Conservation (phyloP, 441 rosid genomes). For the Pelargonium fulgidum region DNA sequence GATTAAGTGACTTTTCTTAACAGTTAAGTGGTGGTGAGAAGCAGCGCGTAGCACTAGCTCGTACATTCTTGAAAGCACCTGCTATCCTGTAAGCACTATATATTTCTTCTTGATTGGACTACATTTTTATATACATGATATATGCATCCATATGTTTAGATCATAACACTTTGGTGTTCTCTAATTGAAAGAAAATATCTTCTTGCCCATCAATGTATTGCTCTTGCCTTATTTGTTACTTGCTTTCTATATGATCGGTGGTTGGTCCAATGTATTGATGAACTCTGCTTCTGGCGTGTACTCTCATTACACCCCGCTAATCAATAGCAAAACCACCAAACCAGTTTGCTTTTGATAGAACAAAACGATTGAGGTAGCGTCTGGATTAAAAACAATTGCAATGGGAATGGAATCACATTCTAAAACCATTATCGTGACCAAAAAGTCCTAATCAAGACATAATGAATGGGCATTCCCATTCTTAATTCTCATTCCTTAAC, state of each 20-base stretch:
- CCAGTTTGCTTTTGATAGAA: neutral
- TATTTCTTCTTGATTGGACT: conserved; percentile 13
- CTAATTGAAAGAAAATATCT: neutral
- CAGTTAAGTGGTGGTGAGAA: conserved; percentile 99
- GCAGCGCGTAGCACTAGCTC: conserved; percentile 97
- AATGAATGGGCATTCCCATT: too few species aligned
- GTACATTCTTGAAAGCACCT: conserved; percentile 85
- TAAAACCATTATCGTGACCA: too few species aligned
- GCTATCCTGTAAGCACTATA: conserved; percentile 65
- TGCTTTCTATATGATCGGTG: neutral
- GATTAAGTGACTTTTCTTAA: conserved; percentile 16
- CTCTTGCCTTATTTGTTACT: neutral
- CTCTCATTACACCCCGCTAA: neutral
- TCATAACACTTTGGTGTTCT: too few species aligned
- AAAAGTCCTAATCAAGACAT: too few species aligned
- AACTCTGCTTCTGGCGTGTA: neutral
- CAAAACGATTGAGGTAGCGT: neutral
- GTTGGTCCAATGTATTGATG: neutral
- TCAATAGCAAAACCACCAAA: neutral
- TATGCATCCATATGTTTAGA: neutral
- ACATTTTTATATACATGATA: neutral
- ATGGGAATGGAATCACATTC: too few species aligned
- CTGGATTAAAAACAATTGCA: too few species aligned
- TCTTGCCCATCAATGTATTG: neutral
- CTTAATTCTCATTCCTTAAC: too few species aligned